Evolutionary conservation across 2,329 filamentous ascomycete genomes (phyloP), one percentile per base, ranked within the genome.

Genomic region (Zymoseptoria passerinii): DNA sequence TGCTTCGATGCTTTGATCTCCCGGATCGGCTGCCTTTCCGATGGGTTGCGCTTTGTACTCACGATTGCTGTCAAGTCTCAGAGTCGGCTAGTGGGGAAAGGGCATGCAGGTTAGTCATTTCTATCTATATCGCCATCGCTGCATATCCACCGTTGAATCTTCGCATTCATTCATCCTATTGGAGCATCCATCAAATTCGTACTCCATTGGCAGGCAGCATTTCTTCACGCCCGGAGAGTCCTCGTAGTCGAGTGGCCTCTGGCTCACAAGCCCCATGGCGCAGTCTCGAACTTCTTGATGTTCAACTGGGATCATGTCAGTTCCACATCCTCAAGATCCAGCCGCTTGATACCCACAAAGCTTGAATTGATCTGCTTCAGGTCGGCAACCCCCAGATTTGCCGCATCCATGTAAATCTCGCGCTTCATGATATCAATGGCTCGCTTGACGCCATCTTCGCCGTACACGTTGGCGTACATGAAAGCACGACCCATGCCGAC

Each of bases 371-470:
- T 56, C 28, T 62, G 50, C 55, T 64, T 62, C 18, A 64, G 28
- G 29, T 64, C 55, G 1, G 49, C 57, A 53, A 64, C 60, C 18
- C 62, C 62, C n/a, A 58, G 55, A 54, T 64, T 64, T 1, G 60
- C 62, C 3, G 60, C 62, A 52, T 64, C 62, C n/a, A 64, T 59
- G 3, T 60, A 60, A 1, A 83, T 70, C 72, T 82, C 80, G 57
- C 75, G 72, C 73, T 79, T 80, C 63, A 83, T 69, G 9, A 83
- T 72, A 54, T 76, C 66, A 55, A 80, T 77, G 0, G 62, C 62
- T 10, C 5, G 73, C 80, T 65, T 79, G 0, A 87, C 85, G 56
- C 85, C 85, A 44, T 78, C 77, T 69, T 81, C 80, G 3, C 85
- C 85, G 58, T 84, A 82, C 35, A 76, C 69, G 62, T 81, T 80